Evolutionary conservation across 164 flowering plant genomes (phyloP).

Genomic region (Berberis thunbergii): DNA sequence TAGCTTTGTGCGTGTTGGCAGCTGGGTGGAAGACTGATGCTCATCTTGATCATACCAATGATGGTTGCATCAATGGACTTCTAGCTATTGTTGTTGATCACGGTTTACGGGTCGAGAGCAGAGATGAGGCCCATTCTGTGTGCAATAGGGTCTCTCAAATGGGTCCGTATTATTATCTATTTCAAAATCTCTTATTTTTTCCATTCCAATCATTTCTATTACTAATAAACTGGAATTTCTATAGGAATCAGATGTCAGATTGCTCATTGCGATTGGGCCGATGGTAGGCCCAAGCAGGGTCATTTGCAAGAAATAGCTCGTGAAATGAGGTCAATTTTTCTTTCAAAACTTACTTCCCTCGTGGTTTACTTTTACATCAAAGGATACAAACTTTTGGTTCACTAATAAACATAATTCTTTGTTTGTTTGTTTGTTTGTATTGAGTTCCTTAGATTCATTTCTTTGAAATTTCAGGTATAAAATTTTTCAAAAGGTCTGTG

Average conservation of each 20-base stretch:
- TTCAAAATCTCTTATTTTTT: neutral
- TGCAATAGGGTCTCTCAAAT: conserved; percentile 40
- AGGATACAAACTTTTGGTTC: neutral
- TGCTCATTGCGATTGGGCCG: conserved; percentile 55
- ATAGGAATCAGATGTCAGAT: conserved; percentile 80
- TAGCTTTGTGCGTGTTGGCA: conserved; percentile 68
- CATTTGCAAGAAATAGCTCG: conserved; percentile 92
- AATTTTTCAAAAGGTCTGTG: conserved; percentile 55
- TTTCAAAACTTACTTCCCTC: neutral
- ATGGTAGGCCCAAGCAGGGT: conserved; percentile 76
- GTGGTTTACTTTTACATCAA: neutral
- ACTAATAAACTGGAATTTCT: conserved; percentile 7
- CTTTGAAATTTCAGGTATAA: conserved; percentile 50
- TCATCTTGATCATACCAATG: conserved; percentile 12
- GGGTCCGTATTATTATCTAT: conserved; percentile 36
- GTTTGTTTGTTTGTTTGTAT: neutral
- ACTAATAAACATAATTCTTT: neutral
- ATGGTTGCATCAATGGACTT: conserved; percentile 54
- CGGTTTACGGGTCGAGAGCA: conserved; percentile 77
- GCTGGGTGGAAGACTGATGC: conserved; percentile 61
- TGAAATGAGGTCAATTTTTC: conserved; percentile 55
- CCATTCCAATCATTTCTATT: neutral
- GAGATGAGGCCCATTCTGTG: conserved; percentile 63
- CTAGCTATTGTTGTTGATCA: conserved; percentile 83
- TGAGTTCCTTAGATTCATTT: neutral